A percentile compares a stretch with the other conserved stretches of the same genome.
Evolutionary conservation across 352 stramenopile species (phyloP).

Genomic region (Phytophthora sp.): DNA sequence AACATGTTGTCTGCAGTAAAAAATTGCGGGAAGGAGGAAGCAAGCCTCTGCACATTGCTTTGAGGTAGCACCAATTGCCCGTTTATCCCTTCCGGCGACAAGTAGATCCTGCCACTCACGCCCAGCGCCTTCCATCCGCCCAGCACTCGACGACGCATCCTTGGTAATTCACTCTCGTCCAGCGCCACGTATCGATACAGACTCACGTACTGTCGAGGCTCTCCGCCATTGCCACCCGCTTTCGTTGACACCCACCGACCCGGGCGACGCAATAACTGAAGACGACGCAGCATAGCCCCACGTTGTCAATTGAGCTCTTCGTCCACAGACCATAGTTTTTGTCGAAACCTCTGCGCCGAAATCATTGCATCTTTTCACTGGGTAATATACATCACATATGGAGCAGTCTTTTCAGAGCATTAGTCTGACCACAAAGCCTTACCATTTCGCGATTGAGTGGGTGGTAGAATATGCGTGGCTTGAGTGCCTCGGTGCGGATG

Average conservation of each 20-base stretch:
- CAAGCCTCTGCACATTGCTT: constrained; percentile 54
- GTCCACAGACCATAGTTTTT: not conserved
- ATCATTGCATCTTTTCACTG: constrained; percentile 3
- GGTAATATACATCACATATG: not conserved
- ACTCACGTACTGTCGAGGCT: constrained; percentile 44
- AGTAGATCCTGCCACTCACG: constrained; percentile 82
- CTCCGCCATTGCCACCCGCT: not conserved
- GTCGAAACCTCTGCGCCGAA: not conserved
- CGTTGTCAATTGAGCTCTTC: constrained; percentile 9
- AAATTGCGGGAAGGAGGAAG: constrained; percentile 9
- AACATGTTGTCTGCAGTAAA: constrained; percentile 15
- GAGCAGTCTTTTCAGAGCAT: not conserved
- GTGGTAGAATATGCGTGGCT: constrained; percentile 15
- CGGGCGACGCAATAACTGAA: constrained; percentile 1
- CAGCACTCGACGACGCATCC: constrained; percentile 35
- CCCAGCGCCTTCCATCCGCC: constrained; percentile 51
- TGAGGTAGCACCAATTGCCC: constrained; percentile 94
- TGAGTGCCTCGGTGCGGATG: constrained; percentile 4
- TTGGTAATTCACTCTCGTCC: constrained; percentile 32
- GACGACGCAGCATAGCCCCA: constrained; percentile 18
- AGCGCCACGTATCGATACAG: constrained; percentile 56
- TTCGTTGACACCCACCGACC: constrained; percentile 6
- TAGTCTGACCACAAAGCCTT: constrained; percentile 11
- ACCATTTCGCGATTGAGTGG: constrained; percentile 11
- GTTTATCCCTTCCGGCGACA: constrained; percentile 93